A percentile compares a stretch with the other conserved stretches of the same genome.
Conservation (phyloP, 2,329 filamentous ascomycete genomes). For the Aspergillus jensenii region DNA sequence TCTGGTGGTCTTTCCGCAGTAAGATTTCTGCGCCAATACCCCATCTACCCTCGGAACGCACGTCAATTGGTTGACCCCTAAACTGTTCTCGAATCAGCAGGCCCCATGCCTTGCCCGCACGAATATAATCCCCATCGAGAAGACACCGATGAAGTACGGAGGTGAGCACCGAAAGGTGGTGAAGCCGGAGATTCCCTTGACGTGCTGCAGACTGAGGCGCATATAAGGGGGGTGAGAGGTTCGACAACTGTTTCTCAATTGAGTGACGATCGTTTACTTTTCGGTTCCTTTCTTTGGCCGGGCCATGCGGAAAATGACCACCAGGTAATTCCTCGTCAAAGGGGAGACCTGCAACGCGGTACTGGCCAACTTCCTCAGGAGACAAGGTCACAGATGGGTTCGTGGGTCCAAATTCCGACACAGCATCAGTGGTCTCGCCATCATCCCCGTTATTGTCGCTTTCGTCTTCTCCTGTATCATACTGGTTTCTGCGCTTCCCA, state of each 20-base stretch:
- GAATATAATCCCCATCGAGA: conserved; percentile 65
- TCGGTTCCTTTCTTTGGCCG: conserved; percentile 16
- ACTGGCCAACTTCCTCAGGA: conserved; percentile 44
- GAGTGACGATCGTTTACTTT: conserved; percentile 15
- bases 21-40: conserved; percentile 81
- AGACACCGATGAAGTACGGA: conserved; percentile 72
- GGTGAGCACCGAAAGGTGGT: conserved; percentile 66
- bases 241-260: conserved; percentile 29
- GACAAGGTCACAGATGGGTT: conserved; percentile 32
- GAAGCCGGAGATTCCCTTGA: conserved; percentile 40
- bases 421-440: conserved; percentile 30
- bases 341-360: conserved; percentile 42
- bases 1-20: conserved; percentile 54
- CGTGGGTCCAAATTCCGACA: conserved; percentile 24
- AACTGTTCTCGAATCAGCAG: conserved; percentile 67
- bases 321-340: conserved; percentile 39
- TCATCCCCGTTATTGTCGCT: conserved; percentile 22
- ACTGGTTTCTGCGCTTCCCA: conserved; percentile 34
- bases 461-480: conserved; percentile 28
- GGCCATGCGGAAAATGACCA: conserved; percentile 43
- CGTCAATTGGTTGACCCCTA: conserved; percentile 60
- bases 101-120: conserved; percentile 73
- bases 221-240: conserved; percentile 35
- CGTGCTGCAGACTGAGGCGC: conserved; percentile 31
- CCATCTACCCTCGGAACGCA: conserved; percentile 72